Conservation (phyloP, 1,284 basidiomycete genomes). For the Puccinia polysora region DNA sequence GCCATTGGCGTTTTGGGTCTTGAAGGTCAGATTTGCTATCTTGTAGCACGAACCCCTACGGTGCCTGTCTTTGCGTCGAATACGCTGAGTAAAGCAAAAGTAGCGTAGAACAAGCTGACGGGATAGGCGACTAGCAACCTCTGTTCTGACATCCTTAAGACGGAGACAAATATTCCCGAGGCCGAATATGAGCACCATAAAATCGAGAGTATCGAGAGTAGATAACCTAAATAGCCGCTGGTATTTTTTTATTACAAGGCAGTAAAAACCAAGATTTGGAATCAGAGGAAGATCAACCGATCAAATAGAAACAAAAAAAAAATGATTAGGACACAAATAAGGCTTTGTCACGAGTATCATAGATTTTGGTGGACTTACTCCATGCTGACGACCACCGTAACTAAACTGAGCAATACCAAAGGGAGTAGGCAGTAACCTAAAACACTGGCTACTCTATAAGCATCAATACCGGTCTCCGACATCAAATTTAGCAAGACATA, state of each 20-base stretch:
- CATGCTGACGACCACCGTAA: constrained; percentile 79
- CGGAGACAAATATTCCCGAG: constrained; percentile 86
- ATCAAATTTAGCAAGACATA: constrained; percentile 95
- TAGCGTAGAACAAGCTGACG: constrained; percentile 71
- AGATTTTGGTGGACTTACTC: constrained; percentile 78
- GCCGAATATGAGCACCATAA: constrained; percentile 93
- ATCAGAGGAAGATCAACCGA: background rate
- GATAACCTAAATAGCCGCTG: constrained; percentile 75
- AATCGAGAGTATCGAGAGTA: constrained; percentile 73
- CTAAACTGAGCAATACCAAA: constrained; percentile 88
- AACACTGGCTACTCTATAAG: constrained; percentile 90
- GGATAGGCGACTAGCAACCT: constrained; percentile 89
- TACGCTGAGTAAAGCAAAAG: constrained; percentile 46
- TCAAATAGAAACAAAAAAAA: background rate
- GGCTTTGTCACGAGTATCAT: background rate
- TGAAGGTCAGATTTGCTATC: constrained; percentile 13
- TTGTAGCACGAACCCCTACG: constrained; percentile 33
- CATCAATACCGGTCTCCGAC: constrained; percentile 91
- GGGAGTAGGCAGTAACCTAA: constrained; percentile 95
- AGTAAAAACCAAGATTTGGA: background rate
- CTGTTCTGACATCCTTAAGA: constrained; percentile 87
- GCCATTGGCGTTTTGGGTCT: too few relatives aligned
- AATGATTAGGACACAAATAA: too few relatives aligned
- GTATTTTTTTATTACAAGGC: background rate
- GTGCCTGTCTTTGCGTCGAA: constrained; percentile 45